phyloP scores from a whole-genome alignment of 192 early-diverging fungal species.

The Gaertneriomyces sp. region DNA sequence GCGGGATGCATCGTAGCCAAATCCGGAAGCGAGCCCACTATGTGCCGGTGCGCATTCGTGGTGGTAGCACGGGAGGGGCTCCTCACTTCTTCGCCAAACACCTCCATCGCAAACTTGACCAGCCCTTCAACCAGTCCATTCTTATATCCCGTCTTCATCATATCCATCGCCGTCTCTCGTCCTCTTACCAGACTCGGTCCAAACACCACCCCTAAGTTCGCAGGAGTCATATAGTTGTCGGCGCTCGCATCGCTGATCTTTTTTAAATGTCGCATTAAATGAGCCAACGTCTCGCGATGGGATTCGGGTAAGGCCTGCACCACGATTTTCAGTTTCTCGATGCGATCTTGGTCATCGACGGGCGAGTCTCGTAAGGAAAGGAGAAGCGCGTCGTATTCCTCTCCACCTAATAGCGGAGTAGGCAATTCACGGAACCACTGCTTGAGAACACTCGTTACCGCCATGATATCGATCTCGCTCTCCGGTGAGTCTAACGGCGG shows the following conservation, averaged over 20 bases:
- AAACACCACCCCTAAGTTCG: constrained; percentile 44
- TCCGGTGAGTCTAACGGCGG: neutral
- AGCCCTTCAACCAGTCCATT: constrained; percentile 28
- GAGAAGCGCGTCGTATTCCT: no score
- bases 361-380: no score
- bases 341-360: no score
- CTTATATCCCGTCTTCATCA: constrained; percentile 26
- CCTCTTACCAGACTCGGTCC: constrained; percentile 31
- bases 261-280: no score
- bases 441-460: constrained; percentile 35
- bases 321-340: no score
- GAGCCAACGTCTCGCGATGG: no score
- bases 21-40: no score
- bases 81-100: constrained; percentile 25
- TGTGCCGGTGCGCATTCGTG: no score
- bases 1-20: no score
- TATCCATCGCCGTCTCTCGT: constrained; percentile 18
- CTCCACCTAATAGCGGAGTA: constrained; percentile 18
- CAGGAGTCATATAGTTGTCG: constrained; percentile 41
- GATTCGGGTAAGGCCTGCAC: no score
- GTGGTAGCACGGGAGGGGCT: no score
- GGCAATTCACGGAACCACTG: constrained; percentile 40
- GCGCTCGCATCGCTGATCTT: no score
- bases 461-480: constrained; percentile 31
- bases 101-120: constrained; percentile 18